A percentile compares a stretch with the other conserved stretches of the same genome.
Conservation (phyloP, 495 filamentous ascomycete species). For the Clohesyomyces aquaticus region DNA sequence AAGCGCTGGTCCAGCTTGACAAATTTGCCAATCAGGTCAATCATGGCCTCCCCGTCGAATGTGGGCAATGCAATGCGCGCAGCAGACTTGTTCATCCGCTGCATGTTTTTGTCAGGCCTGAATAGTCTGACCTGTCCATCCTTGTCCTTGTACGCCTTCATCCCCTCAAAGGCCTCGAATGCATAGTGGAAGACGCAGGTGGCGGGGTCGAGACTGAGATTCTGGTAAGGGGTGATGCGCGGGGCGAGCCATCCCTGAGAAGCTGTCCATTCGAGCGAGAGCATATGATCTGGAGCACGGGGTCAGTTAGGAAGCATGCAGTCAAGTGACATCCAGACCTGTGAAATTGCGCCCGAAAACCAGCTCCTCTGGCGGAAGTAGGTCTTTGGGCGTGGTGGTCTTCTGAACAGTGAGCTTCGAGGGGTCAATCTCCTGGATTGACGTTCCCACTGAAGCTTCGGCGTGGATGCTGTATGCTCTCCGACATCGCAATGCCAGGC, state of each 20-base stretch:
- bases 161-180: slow-evolving; percentile 95
- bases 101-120: slow-evolving; percentile 97
- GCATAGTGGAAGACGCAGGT: slow-evolving; percentile 99
- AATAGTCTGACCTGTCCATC: slow-evolving; percentile 79
- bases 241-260: slow-evolving; percentile 77
- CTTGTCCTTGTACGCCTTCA: slow-evolving; percentile 94
- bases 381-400: slow-evolving; percentile 73
- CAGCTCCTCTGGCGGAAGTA: slow-evolving; percentile 74
- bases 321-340: slow-evolving; percentile 52
- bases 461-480: slow-evolving; percentile 45
- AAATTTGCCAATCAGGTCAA: slow-evolving; percentile 77
- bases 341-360: slow-evolving; percentile 90
- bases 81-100: slow-evolving; percentile 83
- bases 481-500: slow-evolving; percentile 42
- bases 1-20: slow-evolving; percentile 81
- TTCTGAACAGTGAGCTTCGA: slow-evolving; percentile 73
- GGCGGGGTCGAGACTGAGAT: slow-evolving; percentile 92
- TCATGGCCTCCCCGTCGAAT: slow-evolving; percentile 71
- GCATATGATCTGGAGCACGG: slow-evolving; percentile 80
- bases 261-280: slow-evolving; percentile 91
- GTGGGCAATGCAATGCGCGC: slow-evolving; percentile 89
- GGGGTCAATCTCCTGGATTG: slow-evolving; percentile 68
- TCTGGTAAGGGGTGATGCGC: slow-evolving; percentile 89
- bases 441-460: slow-evolving; percentile 37
- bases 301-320: slow-evolving; percentile 24